These are phyloP conservation scores for Phytophthora pistaciae DNA, from an alignment of 352 stramenopile genomes.

Conservation along the genomic window DNA sequence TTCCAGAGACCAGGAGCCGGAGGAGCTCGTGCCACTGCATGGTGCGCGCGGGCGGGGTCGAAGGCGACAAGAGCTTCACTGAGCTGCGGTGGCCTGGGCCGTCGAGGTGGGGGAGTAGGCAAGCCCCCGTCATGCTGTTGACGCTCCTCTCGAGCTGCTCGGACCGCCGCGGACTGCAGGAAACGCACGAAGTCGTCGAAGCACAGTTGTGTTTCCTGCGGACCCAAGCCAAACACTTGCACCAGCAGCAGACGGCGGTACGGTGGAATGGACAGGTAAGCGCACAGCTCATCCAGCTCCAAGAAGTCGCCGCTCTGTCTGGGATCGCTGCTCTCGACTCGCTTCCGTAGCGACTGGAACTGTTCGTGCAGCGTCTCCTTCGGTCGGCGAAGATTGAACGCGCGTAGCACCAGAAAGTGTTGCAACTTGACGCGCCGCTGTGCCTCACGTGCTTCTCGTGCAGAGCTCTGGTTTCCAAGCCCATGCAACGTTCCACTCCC, in stretches of 20 bases:
- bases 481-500: conserved; percentile 1
- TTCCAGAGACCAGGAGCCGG: conserved; percentile 84
- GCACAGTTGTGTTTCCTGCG: conserved; percentile 44
- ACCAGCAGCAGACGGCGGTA: conserved; percentile 67
- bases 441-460: conserved; percentile 29
- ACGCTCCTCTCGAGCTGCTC: conserved; percentile 58
- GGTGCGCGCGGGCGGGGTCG: conserved; percentile 44
- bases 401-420: conserved; percentile 83
- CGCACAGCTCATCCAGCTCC: conserved; percentile 68
- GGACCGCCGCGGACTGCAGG: conserved; percentile 62
- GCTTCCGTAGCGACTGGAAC: conserved; percentile 62
- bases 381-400: conserved; percentile 78
- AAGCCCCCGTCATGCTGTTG: conserved; percentile 29
- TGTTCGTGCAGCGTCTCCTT: conserved; percentile 74
- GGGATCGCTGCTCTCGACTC: conserved; percentile 20
- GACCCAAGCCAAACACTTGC: conserved; percentile 58
- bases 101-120: conserved; percentile 29
- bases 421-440: conserved; percentile 74
- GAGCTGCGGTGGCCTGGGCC: neutral
- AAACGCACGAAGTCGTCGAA: conserved; percentile 78
- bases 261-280: conserved; percentile 74
- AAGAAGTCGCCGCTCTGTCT: conserved; percentile 38
- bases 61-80: conserved; percentile 55
- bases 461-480: conserved; percentile 8
- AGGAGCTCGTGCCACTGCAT: conserved; percentile 51